These are phyloP conservation scores for Kwoniella dejecticola DNA, from an alignment of 768 basidiomycete species.

Conservation along the genomic window DNA sequence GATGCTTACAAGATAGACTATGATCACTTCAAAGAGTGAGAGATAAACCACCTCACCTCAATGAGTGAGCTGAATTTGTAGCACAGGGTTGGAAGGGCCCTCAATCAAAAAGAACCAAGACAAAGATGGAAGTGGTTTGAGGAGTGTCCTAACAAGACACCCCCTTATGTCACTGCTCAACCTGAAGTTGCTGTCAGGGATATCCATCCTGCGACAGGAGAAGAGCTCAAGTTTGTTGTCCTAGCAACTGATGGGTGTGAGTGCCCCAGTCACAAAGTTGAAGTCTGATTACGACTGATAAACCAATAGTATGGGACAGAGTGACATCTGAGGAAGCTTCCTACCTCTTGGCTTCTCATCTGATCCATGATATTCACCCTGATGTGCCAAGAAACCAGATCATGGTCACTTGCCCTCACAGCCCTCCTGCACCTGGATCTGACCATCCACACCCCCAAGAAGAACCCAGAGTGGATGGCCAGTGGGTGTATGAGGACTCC, in stretches of 20 bases:
- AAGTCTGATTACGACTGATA: no score
- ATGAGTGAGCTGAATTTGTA: not conserved
- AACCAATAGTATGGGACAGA: conserved; percentile 49
- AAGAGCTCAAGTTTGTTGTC: conserved; percentile 38
- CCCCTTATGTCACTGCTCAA: conserved; percentile 37
- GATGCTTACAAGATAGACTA: conserved; percentile 33
- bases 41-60: not conserved
- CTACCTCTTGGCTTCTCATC: conserved; percentile 27
- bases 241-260: conserved; percentile 44
- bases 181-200: conserved; percentile 35
- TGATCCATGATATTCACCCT: conserved; percentile 13
- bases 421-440: not conserved
- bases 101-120: not conserved
- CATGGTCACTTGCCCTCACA: not conserved
- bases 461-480: conserved; percentile 3
- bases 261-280: conserved; percentile 1
- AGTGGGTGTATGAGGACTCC: conserved; percentile 31
- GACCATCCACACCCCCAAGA: conserved; percentile 7
- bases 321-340: conserved; percentile 39
- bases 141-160: conserved; percentile 14
- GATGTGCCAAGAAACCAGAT: conserved; percentile 20
- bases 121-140: conserved; percentile 3
- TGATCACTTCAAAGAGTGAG: conserved; percentile 25
- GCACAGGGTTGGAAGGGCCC: not conserved
- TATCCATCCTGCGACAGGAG: conserved; percentile 25